Conservation (phyloP, 305 asterid species). For the Solanum hybrid region DNA sequence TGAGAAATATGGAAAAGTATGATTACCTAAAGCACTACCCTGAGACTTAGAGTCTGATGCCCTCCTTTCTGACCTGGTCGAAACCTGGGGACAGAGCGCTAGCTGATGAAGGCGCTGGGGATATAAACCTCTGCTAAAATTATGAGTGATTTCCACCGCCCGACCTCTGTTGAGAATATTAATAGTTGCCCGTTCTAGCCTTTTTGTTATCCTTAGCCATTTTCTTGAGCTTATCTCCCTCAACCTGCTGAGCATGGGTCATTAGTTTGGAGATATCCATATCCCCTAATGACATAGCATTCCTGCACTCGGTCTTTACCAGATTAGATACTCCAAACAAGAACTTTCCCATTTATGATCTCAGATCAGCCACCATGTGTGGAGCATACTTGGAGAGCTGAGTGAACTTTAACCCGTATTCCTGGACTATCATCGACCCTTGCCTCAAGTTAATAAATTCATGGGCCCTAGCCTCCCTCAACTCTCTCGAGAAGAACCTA, state of each 20-base stretch:
- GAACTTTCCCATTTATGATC: neutral
- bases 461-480: neutral
- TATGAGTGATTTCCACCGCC: neutral
- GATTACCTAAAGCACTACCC: neutral
- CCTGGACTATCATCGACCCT: neutral
- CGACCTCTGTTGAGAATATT: neutral
- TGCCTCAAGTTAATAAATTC: neutral
- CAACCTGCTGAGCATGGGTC: neutral
- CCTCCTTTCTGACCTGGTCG: neutral
- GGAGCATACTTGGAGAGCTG: neutral
- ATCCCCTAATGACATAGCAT: neutral
- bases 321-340: neutral
- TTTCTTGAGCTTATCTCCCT: neutral
- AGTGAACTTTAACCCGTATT: neutral
- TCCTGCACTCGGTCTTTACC: neutral
- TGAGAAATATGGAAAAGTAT: neutral
- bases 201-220: neutral
- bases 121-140: neutral
- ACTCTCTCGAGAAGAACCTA: neutral
- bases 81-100: neutral
- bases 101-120: neutral
- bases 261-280: neutral
- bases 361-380: neutral
- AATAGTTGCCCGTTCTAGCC: neutral
- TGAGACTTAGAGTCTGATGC: neutral